Percentiles rank a stretch among this genome's conserved stretches.
phyloP scores from a whole-genome alignment of 1,139 yeast species.

The Debaryomycetaceae sp. region DNA sequence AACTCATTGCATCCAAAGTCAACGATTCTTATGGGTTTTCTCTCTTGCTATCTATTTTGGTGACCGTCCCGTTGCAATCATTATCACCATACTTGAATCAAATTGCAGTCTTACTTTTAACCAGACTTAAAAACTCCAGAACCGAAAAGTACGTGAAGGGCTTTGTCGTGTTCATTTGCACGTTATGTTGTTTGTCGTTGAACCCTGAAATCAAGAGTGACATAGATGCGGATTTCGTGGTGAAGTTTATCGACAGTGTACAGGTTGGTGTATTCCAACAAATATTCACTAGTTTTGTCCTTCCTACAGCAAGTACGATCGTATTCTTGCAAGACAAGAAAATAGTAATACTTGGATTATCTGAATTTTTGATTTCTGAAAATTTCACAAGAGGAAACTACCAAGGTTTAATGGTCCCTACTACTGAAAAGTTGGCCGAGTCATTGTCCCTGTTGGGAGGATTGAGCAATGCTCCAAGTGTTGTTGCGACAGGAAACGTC shows the following conservation, averaged over 20 bases:
- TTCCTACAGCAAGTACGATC: constrained; percentile 64
- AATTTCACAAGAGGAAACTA: constrained; percentile 32
- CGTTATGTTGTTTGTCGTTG: constrained; percentile 39
- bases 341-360: constrained; percentile 69
- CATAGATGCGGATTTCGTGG: constrained; percentile 49
- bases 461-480: constrained; percentile 25
- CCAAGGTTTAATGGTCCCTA: constrained; percentile 40
- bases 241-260: constrained; percentile 57
- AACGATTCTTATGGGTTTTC: constrained; percentile 86
- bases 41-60: constrained; percentile 65
- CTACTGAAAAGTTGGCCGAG: constrained; percentile 51
- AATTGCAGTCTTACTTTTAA: constrained; percentile 70
- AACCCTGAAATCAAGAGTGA: constrained; percentile 19
- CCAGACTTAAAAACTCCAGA: constrained; percentile 74
- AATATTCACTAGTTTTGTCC: constrained; percentile 57
- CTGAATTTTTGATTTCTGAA: constrained; percentile 42
- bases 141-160: constrained; percentile 80
- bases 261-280: constrained; percentile 66
- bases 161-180: constrained; percentile 64
- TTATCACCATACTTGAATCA: constrained; percentile 63
- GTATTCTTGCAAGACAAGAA: constrained; percentile 73
- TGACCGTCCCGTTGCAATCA: constrained; percentile 48
- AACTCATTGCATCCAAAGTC: constrained; percentile 77
- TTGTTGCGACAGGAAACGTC: constrained; percentile 12
- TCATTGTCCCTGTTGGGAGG: constrained; percentile 41